Percentiles rank a stretch among this genome's conserved stretches.
Evolutionary conservation across 495 filamentous ascomycete species (phyloP).

Genomic region (Talaromyces ruber): DNA sequence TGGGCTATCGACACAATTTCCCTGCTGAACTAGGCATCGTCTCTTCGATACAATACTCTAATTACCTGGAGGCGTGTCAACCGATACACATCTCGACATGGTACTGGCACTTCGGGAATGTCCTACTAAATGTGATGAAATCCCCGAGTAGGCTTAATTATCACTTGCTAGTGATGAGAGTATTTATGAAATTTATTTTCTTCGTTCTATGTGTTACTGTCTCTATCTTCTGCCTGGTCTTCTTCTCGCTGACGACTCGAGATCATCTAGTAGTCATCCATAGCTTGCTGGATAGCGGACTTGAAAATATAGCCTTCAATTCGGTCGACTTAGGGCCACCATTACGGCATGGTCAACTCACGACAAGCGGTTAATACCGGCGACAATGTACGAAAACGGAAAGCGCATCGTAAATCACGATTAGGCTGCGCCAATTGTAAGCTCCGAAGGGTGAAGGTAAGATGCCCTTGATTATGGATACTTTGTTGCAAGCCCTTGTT

Average conservation of each 20-base stretch:
- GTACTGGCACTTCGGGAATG: no score
- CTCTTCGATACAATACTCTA: no score
- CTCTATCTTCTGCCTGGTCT: no score
- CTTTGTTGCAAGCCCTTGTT: not conserved
- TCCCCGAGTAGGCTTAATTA: no score
- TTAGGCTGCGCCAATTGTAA: slow-evolving; percentile 35
- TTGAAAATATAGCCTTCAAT: not conserved
- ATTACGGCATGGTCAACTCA: not conserved
- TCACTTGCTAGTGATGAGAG: no score
- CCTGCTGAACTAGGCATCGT: no score
- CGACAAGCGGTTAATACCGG: not conserved
- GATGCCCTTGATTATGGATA: not conserved
- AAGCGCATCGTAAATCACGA: slow-evolving; percentile 22
- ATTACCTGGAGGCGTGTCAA: no score
- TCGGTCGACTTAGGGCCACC: not conserved
- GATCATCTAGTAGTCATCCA: not conserved
- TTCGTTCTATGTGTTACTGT: no score
- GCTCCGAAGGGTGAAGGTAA: slow-evolving; percentile 32
- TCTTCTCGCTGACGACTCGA: not conserved
- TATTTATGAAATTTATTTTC: no score
- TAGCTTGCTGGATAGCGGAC: not conserved
- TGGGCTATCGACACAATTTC: no score
- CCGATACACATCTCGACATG: no score
- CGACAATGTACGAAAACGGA: not conserved
- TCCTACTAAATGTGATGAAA: no score